Evolutionary conservation across 2,329 filamentous ascomycete genomes (phyloP), one percentile per base, ranked within the genome.

Genomic region (Lachnellula occidentalis): DNA sequence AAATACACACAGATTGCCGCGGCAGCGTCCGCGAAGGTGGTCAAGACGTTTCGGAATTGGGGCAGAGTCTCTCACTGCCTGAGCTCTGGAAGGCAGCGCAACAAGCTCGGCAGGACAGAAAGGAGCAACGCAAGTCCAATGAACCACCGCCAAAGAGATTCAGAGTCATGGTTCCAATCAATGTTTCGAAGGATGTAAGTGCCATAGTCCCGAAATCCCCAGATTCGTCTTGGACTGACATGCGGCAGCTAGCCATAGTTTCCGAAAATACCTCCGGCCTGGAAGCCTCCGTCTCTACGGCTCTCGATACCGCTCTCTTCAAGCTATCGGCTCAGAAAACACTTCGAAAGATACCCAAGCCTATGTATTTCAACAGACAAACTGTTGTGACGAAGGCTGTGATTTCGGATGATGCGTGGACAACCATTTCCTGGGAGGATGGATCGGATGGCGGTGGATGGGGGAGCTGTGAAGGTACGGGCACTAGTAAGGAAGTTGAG

Each of bases 241-340:
- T 47, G 45, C 15, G 15, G 19, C 45, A 27, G 24, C 21, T n/a
- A 22, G 7, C 21, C 15, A 24, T 14, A 27, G 24, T 47, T 15
- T 4, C 45, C 6, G 19, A 24, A 24, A 17, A 22, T 22, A 14
- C 42, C 24, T 22, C 15, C 5, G 19, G 42, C 19, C 42, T 14
- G 15, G 15, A 45, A 45, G 14, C 27, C 27, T 27, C 27, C 8
- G 42, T 45, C 42, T 14, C 42, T 83, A 85, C 58, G 52, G 19
- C 56, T 50, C 27, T 66, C 62, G 3, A 65, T 41, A 42, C 63
- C 62, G 59, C 73, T 75, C 37, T 79, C 74, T 45, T 91, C 87
- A 43, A 90, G 81, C 50, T 84, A 81, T 21, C 22, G 42, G 42
- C 42, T 1, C 15, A 17, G 19, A 45, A 45, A 22, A 14, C 19